Base-by-base conservation (phyloP, 2,329 filamentous ascomycete genomes). In the Cucurbitaria berberidis region DNA sequence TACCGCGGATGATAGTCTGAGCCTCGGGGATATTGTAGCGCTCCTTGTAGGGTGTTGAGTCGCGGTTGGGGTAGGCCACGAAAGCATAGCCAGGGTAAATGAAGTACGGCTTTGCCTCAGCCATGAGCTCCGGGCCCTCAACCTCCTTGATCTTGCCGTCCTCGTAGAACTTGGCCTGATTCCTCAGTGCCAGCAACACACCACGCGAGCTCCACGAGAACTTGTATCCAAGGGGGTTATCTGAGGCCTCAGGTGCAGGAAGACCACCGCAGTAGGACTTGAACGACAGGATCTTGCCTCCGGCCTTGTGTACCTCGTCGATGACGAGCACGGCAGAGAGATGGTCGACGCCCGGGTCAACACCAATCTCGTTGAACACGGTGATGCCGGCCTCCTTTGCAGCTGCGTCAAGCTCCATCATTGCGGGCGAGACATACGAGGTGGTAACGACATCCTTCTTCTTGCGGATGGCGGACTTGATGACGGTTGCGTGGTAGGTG, bases 371-470 rank as follows among this genome's bases (percentile, higher is more conserved):
- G 79, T 98, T 97, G 89, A 97, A 93, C 73, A 97, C 93, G 10
- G 91, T 96, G 74, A 97, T 97, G 57, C 92, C 93, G 16, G 93
- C 93, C 59, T 89, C 89, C 83, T 96, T 96, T 75, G 84, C 86
- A 67, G 89, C 81, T 67, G 87, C 81, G 69, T 97, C 89, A 45
- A 98, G 86, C 81, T 93, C 93, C 79, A 88, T 78, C 92, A 97
- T 97, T 62, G 91, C 90, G 3, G 91, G 91, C 4, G 90, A 96
- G 64, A 96, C 90, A 74, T 98, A 98, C 62, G 87, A 91, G 26
- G 93, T 97, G 53, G 93, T 97, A 71, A 98, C 93, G 56, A 98
- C 92, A 81, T 98, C 81, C 84, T 93, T 96, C 89, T 96, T 97
- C 70, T 88, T 85, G 70, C 88, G 86, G 79, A 98, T 97, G 60